Base-by-base conservation (phyloP, 2,329 filamentous ascomycete genomes). In the Phyllosticta citribraziliensis region DNA sequence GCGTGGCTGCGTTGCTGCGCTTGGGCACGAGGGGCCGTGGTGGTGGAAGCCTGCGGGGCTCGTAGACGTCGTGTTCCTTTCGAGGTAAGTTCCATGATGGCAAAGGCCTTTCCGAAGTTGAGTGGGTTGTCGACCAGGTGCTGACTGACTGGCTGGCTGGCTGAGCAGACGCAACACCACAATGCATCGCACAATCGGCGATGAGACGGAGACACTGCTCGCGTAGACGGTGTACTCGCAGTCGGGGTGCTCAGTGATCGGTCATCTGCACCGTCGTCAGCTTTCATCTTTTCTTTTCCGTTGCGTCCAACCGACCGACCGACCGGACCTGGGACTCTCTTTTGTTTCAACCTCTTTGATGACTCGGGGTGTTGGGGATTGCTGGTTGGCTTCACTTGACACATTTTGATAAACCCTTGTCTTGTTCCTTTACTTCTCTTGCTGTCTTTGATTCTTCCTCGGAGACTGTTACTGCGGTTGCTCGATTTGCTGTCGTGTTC, bases 21-120 rank as follows among this genome's bases (percentile, higher is more conserved):
- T 50, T 61, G 50, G 59, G 54, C 27, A 56, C 54, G 14, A 61
- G 59, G 54, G 59, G 59, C 55, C 54, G 59, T 56, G 53, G 53
- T 33, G 53, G 53, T 19, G 55, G 59, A 19, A 61, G 47, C 50
- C 24, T 53, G 52, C 20, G 52, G 52, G 40, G 40, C 14, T 47
- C 40, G 40, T 47, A 47, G 40, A 47, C 6, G 14, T 47, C 14
- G 6, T 47, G 40, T 60, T 51, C 35, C 50, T 9, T 5, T 19
- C 9, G 40, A 57, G 56, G 56, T 57, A 30, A 57, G 52, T n/a
- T 47, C 17, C 14, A 30, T 30, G 5, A 30, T 1, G 27, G 27
- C 27, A n/a, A 11, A 17, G 11, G 33, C 14, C 9, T 40, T 11
- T 40, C n/a, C 17, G 35, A 5, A 5, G 12, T 47, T 47, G 40